A percentile compares a stretch with the other conserved stretches of the same genome.
These are phyloP conservation scores for Heliamphora exappendiculata DNA, from an alignment of 148 eudicot genomes.

Conservation along the genomic window DNA sequence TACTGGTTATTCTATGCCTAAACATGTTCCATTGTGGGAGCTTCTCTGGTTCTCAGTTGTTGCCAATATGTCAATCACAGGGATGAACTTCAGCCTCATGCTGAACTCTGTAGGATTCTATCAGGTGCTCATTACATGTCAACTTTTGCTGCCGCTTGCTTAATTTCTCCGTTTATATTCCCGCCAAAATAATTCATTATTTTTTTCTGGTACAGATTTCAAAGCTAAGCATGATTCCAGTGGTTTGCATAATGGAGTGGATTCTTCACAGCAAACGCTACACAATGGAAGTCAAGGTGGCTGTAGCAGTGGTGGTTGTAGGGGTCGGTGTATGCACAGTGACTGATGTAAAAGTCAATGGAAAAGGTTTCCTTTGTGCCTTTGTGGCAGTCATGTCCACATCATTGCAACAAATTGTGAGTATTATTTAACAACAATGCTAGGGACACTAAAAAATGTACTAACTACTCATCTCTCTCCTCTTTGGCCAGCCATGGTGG, in stretches of 20 bases:
- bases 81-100: constrained; percentile 89
- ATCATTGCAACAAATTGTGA: constrained; percentile 77
- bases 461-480: too few relatives aligned
- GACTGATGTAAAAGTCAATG: constrained; percentile 72
- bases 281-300: constrained; percentile 62
- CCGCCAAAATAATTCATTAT: too few relatives aligned
- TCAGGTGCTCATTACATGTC: too few relatives aligned
- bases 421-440: too few relatives aligned
- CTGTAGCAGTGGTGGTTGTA: constrained; percentile 69
- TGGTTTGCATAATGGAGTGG: constrained; percentile 82
- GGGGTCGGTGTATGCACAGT: constrained; percentile 88
- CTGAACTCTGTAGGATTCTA: constrained; percentile 89
- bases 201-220: constrained; percentile 42
- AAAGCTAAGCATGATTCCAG: constrained; percentile 84
- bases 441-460: too few relatives aligned
- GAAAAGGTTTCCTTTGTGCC: constrained; percentile 76
- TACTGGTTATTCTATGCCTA: constrained; percentile 61
- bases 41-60: constrained; percentile 80
- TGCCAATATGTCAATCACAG: constrained; percentile 79
- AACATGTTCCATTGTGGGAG: constrained; percentile 78
- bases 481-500: too few relatives aligned
- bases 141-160: too few relatives aligned
- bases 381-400: constrained; percentile 60
- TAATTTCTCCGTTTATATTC: too few relatives aligned
- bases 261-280: constrained; percentile 60